Evolutionary conservation across 805 yeast genomes (phyloP), one percentile per base, ranked within the genome.

Genomic region (Vanderwaltozyma polyspora): DNA sequence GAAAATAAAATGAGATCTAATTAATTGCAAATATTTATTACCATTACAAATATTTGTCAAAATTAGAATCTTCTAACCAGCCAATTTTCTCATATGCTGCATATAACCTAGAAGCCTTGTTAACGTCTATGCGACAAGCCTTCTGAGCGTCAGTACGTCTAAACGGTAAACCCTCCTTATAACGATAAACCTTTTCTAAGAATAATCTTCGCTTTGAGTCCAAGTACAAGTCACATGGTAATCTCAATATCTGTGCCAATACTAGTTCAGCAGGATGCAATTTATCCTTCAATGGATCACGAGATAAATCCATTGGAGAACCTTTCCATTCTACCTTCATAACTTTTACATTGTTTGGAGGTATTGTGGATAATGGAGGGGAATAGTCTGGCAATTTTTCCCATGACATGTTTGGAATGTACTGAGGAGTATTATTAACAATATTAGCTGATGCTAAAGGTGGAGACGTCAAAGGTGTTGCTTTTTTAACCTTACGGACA

Each of bases 101-200:
- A 63, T 74, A 89, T 36, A 89, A 65, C 45, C 95, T 72, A 32
- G 93, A 79, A 2, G 96, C 96, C 59, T 91, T 91, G 60, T 91
- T 91, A 29, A 89, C 97, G 59, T 91, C 97, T 45, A 91, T 87
- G 43, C 94, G 74, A 58, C 97, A 89, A 5, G 96, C 95, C 65
- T 91, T 91, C 61, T 89, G 97, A 6, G 96, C 94, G 60, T 89
- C 98, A 0, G 97, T 91, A 62, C 96, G 78, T 62, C 95, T 77
- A 62, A 89, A 89, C 19, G 91, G 89, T 52, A 76, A 65, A 19
- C 78, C 79, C 33, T 66, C 63, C 46, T 73, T 74, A 48, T 76
- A 59, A 33, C 95, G 72, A 45, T 74, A 75, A 22, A 87, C 91
- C 63, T 86, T 89, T 57, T 89, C 97, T 38, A 76, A 74, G 60